phyloP scores from a whole-genome alignment of 495 filamentous ascomycete species.

The Sordaria brevicollis region DNA sequence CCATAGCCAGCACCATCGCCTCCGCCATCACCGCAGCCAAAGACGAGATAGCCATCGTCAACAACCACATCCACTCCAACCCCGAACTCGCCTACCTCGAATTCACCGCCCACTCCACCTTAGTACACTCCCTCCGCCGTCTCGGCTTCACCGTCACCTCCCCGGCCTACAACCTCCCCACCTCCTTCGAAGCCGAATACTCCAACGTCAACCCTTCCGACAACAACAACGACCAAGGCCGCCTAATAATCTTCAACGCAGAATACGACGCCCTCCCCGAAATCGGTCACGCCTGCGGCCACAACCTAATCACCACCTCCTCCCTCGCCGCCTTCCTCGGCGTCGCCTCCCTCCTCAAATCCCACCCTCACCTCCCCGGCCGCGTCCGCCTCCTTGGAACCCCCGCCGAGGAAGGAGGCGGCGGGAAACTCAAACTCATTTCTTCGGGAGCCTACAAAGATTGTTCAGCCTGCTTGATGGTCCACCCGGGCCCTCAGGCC shows the following conservation, averaged over 20 bases:
- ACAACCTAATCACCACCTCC: slow-evolving; percentile 58
- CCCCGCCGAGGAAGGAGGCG: slow-evolving; percentile 55
- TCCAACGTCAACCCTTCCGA: not conserved
- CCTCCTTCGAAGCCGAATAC: slow-evolving; percentile 43
- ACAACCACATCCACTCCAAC: slow-evolving; percentile 40
- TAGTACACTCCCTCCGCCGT: slow-evolving; percentile 29
- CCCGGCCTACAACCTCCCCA: slow-evolving; percentile 39
- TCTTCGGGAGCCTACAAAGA: slow-evolving; percentile 38
- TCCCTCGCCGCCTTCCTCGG: slow-evolving; percentile 51
- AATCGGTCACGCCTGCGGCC: slow-evolving; percentile 44
- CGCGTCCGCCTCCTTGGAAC: slow-evolving; percentile 54
- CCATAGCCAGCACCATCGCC: slow-evolving; percentile 16
- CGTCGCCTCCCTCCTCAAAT: slow-evolving; percentile 39
- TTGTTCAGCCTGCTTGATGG: slow-evolving; percentile 42
- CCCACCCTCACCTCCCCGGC: slow-evolving; percentile 40
- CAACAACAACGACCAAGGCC: slow-evolving; percentile 33
- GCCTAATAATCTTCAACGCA: slow-evolving; percentile 44
- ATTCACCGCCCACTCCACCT: slow-evolving; percentile 40
- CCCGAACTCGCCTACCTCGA: slow-evolving; percentile 48
- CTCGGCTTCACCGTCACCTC: slow-evolving; percentile 35
- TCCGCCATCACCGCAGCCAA: slow-evolving; percentile 15
- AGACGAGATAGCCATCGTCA: slow-evolving; percentile 32
- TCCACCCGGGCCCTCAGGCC: slow-evolving; percentile 37
- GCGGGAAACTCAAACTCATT: slow-evolving; percentile 41
- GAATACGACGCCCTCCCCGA: slow-evolving; percentile 43